phyloP scores from a whole-genome alignment of 2,329 filamentous ascomycete genomes.

The Chlorencoelia australis region DNA sequence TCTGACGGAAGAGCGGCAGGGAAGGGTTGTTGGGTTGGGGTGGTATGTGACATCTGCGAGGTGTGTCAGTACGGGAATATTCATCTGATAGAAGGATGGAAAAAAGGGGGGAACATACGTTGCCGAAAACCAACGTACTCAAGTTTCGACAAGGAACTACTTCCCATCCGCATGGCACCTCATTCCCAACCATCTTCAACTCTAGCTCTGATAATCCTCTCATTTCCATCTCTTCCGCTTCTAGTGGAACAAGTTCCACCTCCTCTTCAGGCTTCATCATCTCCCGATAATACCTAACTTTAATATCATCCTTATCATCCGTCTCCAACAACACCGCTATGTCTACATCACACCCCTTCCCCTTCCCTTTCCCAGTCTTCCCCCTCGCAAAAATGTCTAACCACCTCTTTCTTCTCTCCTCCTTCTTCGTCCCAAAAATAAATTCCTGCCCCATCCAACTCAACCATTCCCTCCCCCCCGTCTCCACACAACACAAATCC shows the following conservation, averaged over 20 bases:
- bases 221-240: conserved; percentile 12
- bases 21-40: conserved; percentile 76
- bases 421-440: too few species aligned
- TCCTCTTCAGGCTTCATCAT: conserved; percentile 19
- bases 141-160: conserved; percentile 61
- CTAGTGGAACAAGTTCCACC: background rate
- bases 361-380: conserved; percentile 76
- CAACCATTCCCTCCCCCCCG: conserved; percentile 77
- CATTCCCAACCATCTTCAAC: conserved; percentile 68
- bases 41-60: conserved; percentile 71
- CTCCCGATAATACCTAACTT: conserved; percentile 57
- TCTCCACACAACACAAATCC: conserved; percentile 79
- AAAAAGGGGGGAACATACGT: conserved; percentile 42
- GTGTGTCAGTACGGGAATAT: background rate
- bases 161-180: conserved; percentile 66
- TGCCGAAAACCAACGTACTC: conserved; percentile 86
- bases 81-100: background rate
- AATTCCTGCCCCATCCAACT: too few species aligned
- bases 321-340: conserved; percentile 73
- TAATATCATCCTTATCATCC: conserved; percentile 61
- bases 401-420: too few species aligned
- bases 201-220: conserved; percentile 57
- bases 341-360: conserved; percentile 77
- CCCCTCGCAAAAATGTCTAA: too few species aligned
- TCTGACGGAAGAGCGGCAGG: conserved; percentile 69